Base-by-base conservation (phyloP, 1,284 basidiomycete species). In the Ustilago vetiveriae region DNA sequence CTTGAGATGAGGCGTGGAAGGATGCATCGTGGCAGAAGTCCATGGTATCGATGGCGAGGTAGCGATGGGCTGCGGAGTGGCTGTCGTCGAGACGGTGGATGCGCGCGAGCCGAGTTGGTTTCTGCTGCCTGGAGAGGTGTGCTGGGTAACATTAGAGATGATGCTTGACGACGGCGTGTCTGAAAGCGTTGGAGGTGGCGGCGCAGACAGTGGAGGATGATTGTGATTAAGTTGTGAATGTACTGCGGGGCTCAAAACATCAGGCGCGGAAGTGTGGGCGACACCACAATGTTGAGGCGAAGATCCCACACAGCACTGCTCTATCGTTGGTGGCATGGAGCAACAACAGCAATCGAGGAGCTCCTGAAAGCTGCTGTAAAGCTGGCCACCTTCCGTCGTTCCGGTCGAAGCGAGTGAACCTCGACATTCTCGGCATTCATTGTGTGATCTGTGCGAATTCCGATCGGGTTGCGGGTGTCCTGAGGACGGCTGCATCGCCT, bases 351-450 rank as follows among this genome's bases (percentile, higher is more conserved):
- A 71, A 24, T 71, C 68, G 26, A 71, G 47, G 3, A 71, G 58
- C 45, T 71, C 68, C 17, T 71, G 68, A 17, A 71, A 71, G 48
- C 68, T 71, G 55, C 63, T 55, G 33, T 66, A 71, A 19, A 66
- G 23, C 16, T 48, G 55, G 4, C 63, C 68, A 14, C 44, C 45
- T 16, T 50, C 53, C 16, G 52, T 40, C 17, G 51, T 54, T 5
- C 42, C 42, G 11, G 45, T 37, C 5, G 43, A 48, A 1, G 24
- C 33, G 21, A 51, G 45, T 16, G 67, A 63, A 6, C 66, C 66
- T 10, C 58, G 23, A 42, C 62, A 70, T 16, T 65, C 57, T 4
- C 32, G 48, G 19, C 62, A 70, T 32, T 70, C 58, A 9, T 43
- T 56, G 39, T 49, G 47, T 14, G 45, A n/a, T 13, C 23, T 36